Conservation (phyloP, 306 rosid species). For the Potentilla sterilis region DNA sequence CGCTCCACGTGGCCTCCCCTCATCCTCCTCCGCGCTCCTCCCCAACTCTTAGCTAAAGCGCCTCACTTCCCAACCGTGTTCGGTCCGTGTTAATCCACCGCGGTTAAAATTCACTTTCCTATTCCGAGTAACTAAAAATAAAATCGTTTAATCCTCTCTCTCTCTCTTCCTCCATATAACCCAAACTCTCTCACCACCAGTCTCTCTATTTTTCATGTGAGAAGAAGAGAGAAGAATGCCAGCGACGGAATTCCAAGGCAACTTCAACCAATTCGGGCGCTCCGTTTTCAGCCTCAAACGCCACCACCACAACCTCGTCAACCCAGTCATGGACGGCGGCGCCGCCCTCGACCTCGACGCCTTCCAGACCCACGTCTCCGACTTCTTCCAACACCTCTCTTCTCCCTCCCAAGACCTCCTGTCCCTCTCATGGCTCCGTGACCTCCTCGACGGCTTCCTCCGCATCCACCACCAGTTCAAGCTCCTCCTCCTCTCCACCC, state of each 20-base stretch:
- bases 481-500: slow-evolving; percentile 43
- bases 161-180: slow-evolving; percentile 39
- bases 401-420: slow-evolving; percentile 43
- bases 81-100: not conserved
- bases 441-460: slow-evolving; percentile 68
- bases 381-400: slow-evolving; percentile 46
- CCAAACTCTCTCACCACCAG: slow-evolving; percentile 16
- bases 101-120: not conserved
- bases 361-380: slow-evolving; percentile 59
- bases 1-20: not conserved
- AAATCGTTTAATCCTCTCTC: not conserved
- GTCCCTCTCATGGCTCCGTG: slow-evolving; percentile 66
- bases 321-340: slow-evolving; percentile 4
- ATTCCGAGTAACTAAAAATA: not conserved
- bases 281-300: slow-evolving; percentile 49
- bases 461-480: slow-evolving; percentile 64
- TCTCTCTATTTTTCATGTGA: slow-evolving; percentile 11
- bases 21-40: not conserved
- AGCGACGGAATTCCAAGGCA: slow-evolving; percentile 52
- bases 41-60: too few relatives aligned
- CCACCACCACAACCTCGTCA: slow-evolving; percentile 17
- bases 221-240: slow-evolving; percentile 49
- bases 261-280: slow-evolving; percentile 52
- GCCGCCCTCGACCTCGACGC: slow-evolving; percentile 49
- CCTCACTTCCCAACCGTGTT: slow-evolving; percentile 25